Evolutionary conservation across 2,329 filamentous ascomycete genomes (phyloP), one percentile per base, ranked within the genome.

Genomic region (Aquanectria penicillioides): DNA sequence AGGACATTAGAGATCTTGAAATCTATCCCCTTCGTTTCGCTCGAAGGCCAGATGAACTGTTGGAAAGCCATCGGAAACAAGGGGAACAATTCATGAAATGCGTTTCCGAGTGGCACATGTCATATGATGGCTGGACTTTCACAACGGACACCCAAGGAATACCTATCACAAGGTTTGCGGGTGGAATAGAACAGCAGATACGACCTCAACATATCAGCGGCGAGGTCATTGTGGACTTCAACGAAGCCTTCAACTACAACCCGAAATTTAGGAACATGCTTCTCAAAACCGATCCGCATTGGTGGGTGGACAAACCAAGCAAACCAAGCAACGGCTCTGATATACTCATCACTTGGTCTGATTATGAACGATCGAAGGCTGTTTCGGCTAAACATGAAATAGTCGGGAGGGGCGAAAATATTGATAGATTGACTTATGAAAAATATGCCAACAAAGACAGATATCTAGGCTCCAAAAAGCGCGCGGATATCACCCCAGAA

Each of bases 211-310:
- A 44, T 18, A 31, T 57, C 7, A 38, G 46, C 9, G 12, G 37
- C 4, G 37, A 51, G 11, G 46, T 57, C 7, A 25, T 57, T 11
- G 20, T 57, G 5, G 38, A 46, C 20, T 57, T 51, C 12, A 34
- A 20, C 3, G 18, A 40, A 10, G 28, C 28, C 9, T 38, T 13
- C 18, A 38, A 8, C 10, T 22, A 6, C 36, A 2, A 13, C 4
- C 36, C 36, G 6, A 2, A 8, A 6, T 13, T 38, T 6, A 5
- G 3, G 5, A 38, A 20, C 18, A 23, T 3, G 2, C 23, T 38
- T 38, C 10, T 6, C 3, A 20, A 38, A 12, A 8, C 12, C 10
- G 36, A 38, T 18, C n/a, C n/a, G n/a, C n/a, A 36, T 6, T n/a
- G n/a, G n/a, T 38, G 36, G 36, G 13, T n/a, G 3, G 5, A 38